Conservation (phyloP, 2,329 filamentous ascomycete genomes). For the Talaromyces amestolkiae region DNA sequence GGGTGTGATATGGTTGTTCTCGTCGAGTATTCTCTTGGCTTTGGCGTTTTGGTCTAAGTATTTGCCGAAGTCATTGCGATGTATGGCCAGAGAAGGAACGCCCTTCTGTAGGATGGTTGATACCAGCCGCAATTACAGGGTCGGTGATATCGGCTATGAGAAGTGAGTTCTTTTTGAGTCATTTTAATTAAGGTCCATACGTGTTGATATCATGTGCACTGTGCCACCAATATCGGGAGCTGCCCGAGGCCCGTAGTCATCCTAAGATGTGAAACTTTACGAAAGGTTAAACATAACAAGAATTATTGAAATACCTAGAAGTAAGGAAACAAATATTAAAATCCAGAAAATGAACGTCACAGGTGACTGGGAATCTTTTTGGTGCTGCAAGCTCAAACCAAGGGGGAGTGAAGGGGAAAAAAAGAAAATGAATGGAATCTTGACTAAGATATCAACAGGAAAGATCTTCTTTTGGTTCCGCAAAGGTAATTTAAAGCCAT, state of each 20-base stretch:
- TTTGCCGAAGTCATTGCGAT: too few species aligned
- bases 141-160: too few species aligned
- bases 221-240: too few species aligned
- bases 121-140: too few species aligned
- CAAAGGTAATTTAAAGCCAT: slow-evolving; percentile 30
- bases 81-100: too few species aligned
- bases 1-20: not conserved
- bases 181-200: too few species aligned
- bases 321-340: slow-evolving; percentile 23
- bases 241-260: too few species aligned
- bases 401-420: slow-evolving; percentile 18
- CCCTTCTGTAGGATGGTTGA: too few species aligned
- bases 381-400: slow-evolving; percentile 17
- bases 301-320: slow-evolving; percentile 19
- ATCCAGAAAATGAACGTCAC: slow-evolving; percentile 18
- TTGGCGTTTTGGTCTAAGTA: not conserved
- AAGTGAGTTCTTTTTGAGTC: too few species aligned
- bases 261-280: not conserved
- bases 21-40: not conserved
- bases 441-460: slow-evolving; percentile 27
- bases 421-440: slow-evolving; percentile 17
- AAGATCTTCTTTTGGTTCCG: slow-evolving; percentile 21
- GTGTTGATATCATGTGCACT: too few species aligned
- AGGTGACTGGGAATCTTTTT: slow-evolving; percentile 18
- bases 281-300: not conserved